Conservation (phyloP, 371 early-diverging fungal species). For the Mucor piriformis region DNA sequence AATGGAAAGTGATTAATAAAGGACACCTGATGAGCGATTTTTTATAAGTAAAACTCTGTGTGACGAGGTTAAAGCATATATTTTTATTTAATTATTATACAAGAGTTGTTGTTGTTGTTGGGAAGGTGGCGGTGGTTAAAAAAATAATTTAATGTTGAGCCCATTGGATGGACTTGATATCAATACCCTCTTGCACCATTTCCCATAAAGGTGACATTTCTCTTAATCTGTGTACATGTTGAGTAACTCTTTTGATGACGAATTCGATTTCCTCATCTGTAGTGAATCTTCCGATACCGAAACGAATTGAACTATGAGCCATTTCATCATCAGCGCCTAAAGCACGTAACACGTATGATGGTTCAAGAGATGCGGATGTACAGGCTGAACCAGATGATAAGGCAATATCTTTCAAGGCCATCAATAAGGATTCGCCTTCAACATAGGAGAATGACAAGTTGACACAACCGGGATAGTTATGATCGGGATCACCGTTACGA, state of each 20-base stretch:
- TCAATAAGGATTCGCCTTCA: slow-evolving; percentile 99
- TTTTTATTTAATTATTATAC: too few relatives aligned
- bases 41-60: too few relatives aligned
- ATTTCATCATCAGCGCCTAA: slow-evolving; percentile 98
- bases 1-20: too few relatives aligned
- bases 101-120: too few relatives aligned
- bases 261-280: slow-evolving; percentile 96
- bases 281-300: slow-evolving; percentile 99
- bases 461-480: slow-evolving; percentile 93
- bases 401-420: slow-evolving; percentile 99
- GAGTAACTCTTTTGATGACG: slow-evolving; percentile 82
- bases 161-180: slow-evolving; percentile 93
- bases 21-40: too few relatives aligned
- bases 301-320: slow-evolving; percentile 98
- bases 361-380: slow-evolving; percentile 98
- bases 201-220: slow-evolving; percentile 99
- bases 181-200: slow-evolving; percentile 96
- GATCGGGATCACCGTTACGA: slow-evolving; percentile 87
- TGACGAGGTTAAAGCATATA: too few relatives aligned
- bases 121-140: too few relatives aligned
- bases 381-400: slow-evolving; percentile 98
- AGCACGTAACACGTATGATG: slow-evolving; percentile 98
- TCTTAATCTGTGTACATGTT: slow-evolving; percentile 92
- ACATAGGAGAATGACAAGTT: slow-evolving; percentile 99
- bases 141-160: slow-evolving; percentile 71